phyloP scores from a whole-genome alignment of 306 rosid genomes.

The Echinosophora koreensis region DNA sequence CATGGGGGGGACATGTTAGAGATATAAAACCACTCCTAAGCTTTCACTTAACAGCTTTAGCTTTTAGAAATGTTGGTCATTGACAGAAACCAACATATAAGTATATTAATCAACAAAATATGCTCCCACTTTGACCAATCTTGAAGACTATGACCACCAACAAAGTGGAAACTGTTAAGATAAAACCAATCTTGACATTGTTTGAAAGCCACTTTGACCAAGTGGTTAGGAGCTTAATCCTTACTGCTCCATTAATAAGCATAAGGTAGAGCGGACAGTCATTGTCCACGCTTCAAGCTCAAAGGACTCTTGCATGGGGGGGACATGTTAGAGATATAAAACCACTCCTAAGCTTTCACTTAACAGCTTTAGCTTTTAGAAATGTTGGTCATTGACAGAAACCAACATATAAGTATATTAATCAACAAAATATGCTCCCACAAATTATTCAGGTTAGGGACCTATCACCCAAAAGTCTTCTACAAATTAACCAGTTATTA shows the following conservation, averaged over 20 bases:
- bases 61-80: background rate
- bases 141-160: background rate
- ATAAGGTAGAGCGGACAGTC: background rate
- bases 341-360: background rate
- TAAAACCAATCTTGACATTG: background rate
- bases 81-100: conserved; percentile 21
- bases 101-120: conserved; percentile 24
- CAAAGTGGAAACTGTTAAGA: conserved; percentile 10
- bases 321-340: background rate
- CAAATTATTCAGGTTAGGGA: conserved; percentile 12
- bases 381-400: background rate
- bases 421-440: conserved; percentile 34
- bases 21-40: too few relatives aligned
- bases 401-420: conserved; percentile 25
- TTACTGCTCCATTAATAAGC: background rate
- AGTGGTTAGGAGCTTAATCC: background rate
- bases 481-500: conserved; percentile 13
- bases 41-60: background rate
- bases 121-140: too few relatives aligned
- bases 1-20: background rate
- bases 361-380: background rate
- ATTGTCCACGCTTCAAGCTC: background rate
- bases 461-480: conserved; percentile 21
- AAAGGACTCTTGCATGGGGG: background rate
- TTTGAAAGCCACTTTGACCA: background rate